Evolutionary conservation across 177 flowering plant species (phyloP).

Genomic region (Vitis hybrid): DNA sequence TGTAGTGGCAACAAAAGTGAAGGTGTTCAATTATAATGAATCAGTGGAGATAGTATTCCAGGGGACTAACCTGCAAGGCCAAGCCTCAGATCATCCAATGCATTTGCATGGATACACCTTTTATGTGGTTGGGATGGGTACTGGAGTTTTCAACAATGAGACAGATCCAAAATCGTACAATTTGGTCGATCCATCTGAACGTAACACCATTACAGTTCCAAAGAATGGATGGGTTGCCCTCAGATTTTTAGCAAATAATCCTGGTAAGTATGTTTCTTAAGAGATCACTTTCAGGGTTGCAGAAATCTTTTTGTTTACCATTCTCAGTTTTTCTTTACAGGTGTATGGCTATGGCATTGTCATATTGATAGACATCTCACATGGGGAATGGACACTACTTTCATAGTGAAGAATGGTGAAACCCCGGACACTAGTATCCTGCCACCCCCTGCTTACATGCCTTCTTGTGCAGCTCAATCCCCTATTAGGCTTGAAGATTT

Average conservation of each 20-base stretch:
- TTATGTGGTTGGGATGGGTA: conserved; percentile 1
- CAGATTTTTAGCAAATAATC: neutral
- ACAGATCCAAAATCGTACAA: neutral
- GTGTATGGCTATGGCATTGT: conserved; percentile 5
- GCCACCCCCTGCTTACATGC: neutral
- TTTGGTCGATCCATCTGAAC: neutral
- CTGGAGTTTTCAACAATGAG: neutral
- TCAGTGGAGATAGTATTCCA: neutral
- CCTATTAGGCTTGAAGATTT: too few species aligned
- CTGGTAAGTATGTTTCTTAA: neutral
- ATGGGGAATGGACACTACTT: neutral
- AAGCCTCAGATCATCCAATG: neutral
- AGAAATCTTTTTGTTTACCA: too few species aligned
- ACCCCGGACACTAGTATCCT: neutral
- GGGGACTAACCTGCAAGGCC: neutral
- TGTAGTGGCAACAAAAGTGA: neutral
- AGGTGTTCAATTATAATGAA: conserved; percentile 1
- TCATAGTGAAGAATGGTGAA: neutral
- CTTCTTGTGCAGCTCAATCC: neutral
- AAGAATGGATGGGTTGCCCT: conserved; percentile 3
- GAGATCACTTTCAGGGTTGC: too few species aligned
- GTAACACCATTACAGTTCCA: neutral
- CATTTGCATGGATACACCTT: conserved; percentile 1
- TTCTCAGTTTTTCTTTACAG: neutral
- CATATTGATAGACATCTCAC: neutral